phyloP scores from a whole-genome alignment of 108 stramenopile genomes.

The Cafeteria roenbergensis region DNA sequence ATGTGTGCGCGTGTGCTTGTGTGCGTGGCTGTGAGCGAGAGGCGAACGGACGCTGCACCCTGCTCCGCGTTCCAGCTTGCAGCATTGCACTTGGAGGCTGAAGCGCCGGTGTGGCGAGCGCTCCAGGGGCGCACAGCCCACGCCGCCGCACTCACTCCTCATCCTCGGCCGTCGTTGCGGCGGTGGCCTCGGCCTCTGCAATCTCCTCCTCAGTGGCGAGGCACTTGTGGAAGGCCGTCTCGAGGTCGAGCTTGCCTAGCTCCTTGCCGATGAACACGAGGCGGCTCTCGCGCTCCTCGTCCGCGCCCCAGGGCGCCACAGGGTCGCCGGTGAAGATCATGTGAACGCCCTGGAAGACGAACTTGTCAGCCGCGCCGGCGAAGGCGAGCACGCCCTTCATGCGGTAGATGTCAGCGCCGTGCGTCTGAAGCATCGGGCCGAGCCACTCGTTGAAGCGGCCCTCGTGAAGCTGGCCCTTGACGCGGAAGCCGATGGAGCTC shows the following conservation, averaged over 20 bases:
- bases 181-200: no score
- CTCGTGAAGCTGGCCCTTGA: slow-evolving; percentile 55
- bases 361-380: slow-evolving; percentile 59
- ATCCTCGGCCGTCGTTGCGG: no score
- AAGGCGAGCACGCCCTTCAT: slow-evolving; percentile 69
- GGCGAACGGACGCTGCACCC: no score
- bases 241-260: slow-evolving; percentile 38
- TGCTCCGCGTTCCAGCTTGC: no score
- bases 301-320: slow-evolving; percentile 13
- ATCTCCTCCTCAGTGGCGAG: no score
- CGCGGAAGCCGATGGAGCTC: slow-evolving; percentile 36
- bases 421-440: slow-evolving; percentile 45
- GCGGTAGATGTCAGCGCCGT: slow-evolving; percentile 65
- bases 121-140: no score
- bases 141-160: no score
- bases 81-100: no score
- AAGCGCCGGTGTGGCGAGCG: no score
- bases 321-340: slow-evolving; percentile 41
- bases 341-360: slow-evolving; percentile 83
- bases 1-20: no score
- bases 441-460: slow-evolving; percentile 23
- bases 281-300: slow-evolving; percentile 52
- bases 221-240: slow-evolving; percentile 51
- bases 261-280: slow-evolving; percentile 69
- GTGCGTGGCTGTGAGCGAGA: no score